A percentile compares a stretch with the other conserved stretches of the same genome.
phyloP scores from a whole-genome alignment of 2,329 filamentous ascomycete species.

The Penicillium sp. region DNA sequence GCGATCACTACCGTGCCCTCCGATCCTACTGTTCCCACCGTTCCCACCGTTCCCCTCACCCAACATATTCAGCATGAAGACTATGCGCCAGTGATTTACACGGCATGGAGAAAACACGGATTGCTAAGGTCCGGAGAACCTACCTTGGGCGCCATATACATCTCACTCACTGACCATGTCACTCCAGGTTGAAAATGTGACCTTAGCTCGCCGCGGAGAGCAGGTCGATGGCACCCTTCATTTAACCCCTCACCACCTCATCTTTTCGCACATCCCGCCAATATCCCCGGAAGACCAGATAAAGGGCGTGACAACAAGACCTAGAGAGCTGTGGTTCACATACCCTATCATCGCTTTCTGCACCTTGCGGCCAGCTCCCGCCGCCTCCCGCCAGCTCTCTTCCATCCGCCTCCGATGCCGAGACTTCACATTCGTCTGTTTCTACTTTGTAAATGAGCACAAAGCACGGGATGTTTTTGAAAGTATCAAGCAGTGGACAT shows the following conservation, averaged over 20 bases:
- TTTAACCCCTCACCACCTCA: slow-evolving; percentile 55
- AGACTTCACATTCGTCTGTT: slow-evolving; percentile 87
- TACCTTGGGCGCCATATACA: not conserved
- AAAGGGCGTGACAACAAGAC: slow-evolving; percentile 37
- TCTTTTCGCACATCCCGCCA: slow-evolving; percentile 52
- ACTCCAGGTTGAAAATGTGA: slow-evolving; percentile 48
- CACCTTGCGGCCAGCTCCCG: slow-evolving; percentile 63
- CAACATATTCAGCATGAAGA: slow-evolving; percentile 24
- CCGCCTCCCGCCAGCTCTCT: slow-evolving; percentile 60
- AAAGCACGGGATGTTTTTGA: slow-evolving; percentile 79
- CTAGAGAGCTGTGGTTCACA: slow-evolving; percentile 79
- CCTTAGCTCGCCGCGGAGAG: slow-evolving; percentile 49
- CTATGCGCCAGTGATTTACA: slow-evolving; percentile 26
- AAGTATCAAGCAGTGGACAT: slow-evolving; percentile 70
- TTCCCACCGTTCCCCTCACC: slow-evolving; percentile 5
- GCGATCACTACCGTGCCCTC: not conserved
- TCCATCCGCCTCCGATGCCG: slow-evolving; percentile 81
- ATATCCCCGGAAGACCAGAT: slow-evolving; percentile 32
- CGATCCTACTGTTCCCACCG: not conserved
- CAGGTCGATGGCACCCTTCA: slow-evolving; percentile 53
- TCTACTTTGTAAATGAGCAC: slow-evolving; percentile 70
- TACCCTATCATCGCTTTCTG: slow-evolving; percentile 85
- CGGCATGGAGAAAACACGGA: slow-evolving; percentile 40
- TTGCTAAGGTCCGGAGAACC: slow-evolving; percentile 33
- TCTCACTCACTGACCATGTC: not conserved